phyloP scores from a whole-genome alignment of 1,284 basidiomycete genomes.

The Gomphus bonarii region DNA sequence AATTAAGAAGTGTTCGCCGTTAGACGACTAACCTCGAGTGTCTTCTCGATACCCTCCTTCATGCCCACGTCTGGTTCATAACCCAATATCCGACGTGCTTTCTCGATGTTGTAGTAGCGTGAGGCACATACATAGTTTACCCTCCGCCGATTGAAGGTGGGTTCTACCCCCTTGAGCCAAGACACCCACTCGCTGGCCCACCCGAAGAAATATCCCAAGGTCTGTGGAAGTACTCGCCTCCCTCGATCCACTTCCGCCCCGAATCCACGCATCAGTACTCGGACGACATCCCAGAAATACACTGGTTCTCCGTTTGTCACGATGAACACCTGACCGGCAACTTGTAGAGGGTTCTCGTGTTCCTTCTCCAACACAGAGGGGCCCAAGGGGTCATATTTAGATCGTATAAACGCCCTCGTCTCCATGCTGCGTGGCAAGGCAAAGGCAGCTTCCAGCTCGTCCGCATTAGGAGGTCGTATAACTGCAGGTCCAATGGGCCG shows the following conservation, averaged over 20 bases:
- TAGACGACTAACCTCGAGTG: background rate
- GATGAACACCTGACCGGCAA: conserved; percentile 94
- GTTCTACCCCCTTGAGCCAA: conserved; percentile 70
- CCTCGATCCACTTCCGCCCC: conserved; percentile 31
- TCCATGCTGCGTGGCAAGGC: conserved; percentile 35
- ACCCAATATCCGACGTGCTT: conserved; percentile 82
- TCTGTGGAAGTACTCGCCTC: conserved; percentile 48
- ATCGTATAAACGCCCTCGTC: conserved; percentile 57
- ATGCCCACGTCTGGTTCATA: conserved; percentile 89
- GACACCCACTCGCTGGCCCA: conserved; percentile 62
- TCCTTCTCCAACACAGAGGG: conserved; percentile 41
- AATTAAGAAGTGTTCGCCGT: background rate
- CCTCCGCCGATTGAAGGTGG: conserved; percentile 85
- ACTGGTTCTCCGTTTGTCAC: conserved; percentile 96
- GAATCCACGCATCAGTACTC: conserved; percentile 76
- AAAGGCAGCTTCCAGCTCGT: conserved; percentile 52
- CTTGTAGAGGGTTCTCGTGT: conserved; percentile 44
- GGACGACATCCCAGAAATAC: conserved; percentile 93
- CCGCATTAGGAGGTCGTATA: conserved; percentile 46
- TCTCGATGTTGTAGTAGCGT: conserved; percentile 94
- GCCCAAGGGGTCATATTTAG: conserved; percentile 65
- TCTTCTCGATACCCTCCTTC: conserved; percentile 74
- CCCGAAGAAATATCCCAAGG: conserved; percentile 62
- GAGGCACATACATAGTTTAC: conserved; percentile 67
- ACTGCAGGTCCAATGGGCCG: conserved; percentile 76